Base-by-base conservation (phyloP, 805 yeast species). In the Kregervanrija delftensis region DNA sequence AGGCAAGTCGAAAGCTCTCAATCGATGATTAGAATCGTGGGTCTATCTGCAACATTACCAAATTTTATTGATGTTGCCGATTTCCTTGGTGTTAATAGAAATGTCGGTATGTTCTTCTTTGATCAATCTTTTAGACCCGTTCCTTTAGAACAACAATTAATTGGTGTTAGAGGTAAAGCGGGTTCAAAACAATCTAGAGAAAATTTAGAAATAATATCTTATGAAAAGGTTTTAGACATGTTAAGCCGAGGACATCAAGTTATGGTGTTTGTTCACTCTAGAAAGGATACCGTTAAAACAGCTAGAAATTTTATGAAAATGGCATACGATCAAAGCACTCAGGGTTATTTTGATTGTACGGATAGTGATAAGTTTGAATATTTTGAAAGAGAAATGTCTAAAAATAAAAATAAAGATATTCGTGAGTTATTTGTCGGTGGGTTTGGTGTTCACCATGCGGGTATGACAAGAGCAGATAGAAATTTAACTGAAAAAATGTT, bases 391-490 rank as follows among this genome's bases (percentile, higher is more conserved):
- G 97, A 91, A 47, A 74, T 88, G 69, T 66, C 77, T 1, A 74
- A 81, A 50, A 84, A 82, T 55, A 77, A 83, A 53, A 87, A 79
- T 58, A 83, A 76, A 51, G 98, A 91, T 54, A 63, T 89, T 60
- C 73, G 81, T 43, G 98, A 93, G 55, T 67, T 93, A 11, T 87
- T 87, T 55, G 78, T 69, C 41, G 66, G 69, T 45, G 99, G 99
- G 0, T 83, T 91, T 63, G 98, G 97, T 41, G 76, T 86, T 3
- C 99, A 93, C 63, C 98, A 93, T 67, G 99, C 99, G 0, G 99
- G 99, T 55, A 83, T 93, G 95, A 68, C 88, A 28, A 72, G 99
- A 50, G 67, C 89, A 0, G 99, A 93, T 58, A 76, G 99, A 57
- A 90, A 89, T 57, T 59, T 89, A 42, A 83, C 95, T 0, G 99